These are phyloP conservation scores for Candida sp. DNA, from an alignment of 1,139 yeast species.

Conservation along the genomic window DNA sequence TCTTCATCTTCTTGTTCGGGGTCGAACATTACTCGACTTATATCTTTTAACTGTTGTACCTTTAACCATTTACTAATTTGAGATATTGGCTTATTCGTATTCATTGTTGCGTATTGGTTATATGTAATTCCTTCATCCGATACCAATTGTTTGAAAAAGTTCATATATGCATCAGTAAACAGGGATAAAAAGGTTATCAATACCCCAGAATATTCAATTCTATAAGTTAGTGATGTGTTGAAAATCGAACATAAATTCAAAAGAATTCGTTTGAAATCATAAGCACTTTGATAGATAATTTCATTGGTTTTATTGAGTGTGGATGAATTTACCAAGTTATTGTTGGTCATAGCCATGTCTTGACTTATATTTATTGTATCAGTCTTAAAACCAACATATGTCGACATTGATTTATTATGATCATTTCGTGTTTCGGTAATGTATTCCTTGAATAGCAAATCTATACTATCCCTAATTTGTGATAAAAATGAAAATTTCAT, in stretches of 20 bases:
- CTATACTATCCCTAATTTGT: constrained; percentile 56
- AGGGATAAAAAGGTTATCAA: constrained; percentile 34
- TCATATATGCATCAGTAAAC: constrained; percentile 27
- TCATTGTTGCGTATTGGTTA: background rate
- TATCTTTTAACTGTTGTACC: constrained; percentile 30
- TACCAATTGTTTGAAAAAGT: constrained; percentile 28
- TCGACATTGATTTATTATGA: constrained; percentile 1
- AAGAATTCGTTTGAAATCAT: constrained; percentile 52
- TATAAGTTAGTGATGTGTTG: constrained; percentile 58
- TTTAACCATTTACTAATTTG: constrained; percentile 44
- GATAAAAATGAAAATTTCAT: constrained; percentile 66
- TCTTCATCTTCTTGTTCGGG: constrained; percentile 4
- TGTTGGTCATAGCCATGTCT: constrained; percentile 5
- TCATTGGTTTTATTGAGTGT: background rate
- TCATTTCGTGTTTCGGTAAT: constrained; percentile 19
- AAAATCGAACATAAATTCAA: constrained; percentile 49
- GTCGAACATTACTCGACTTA: constrained; percentile 16
- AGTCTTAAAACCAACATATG: constrained; percentile 15
- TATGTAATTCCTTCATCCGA: constrained; percentile 14
- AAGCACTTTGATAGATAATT: constrained; percentile 44
- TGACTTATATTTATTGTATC: constrained; percentile 17
- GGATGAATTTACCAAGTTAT: constrained; percentile 4
- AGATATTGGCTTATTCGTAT: constrained; percentile 18
- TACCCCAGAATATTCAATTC: constrained; percentile 48
- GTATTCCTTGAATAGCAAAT: constrained; percentile 25